Base-by-base conservation (phyloP, 1,284 basidiomycete species). In the Heterobasidion parviporum region DNA sequence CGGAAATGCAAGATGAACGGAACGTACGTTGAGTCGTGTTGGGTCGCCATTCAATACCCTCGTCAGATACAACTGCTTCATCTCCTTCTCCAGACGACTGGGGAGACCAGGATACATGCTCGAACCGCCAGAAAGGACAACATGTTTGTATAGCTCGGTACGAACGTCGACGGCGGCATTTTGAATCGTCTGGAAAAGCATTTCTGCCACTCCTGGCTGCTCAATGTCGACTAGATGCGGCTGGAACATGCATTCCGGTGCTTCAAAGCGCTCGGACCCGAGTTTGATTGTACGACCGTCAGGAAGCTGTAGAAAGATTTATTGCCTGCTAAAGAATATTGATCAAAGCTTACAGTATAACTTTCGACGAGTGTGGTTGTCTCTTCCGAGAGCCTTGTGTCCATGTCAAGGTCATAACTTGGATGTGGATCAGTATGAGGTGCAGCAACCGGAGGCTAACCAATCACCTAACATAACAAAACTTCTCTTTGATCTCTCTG, bases 181-280 rank as follows among this genome's bases (percentile, higher is more conserved):
- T 72, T 99, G 96, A 62, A 99, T 96, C 0, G 95, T 97, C 70
- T 94, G 84, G 83, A 97, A 98, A 32, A 98, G 83, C 81, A 98
- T 88, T 76, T 98, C 96, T 87, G 95, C 96, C 55, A 98, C 87
- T 55, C 97, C 97, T 1, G 94, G 92, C 68, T 98, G 95, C 70
- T 99, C 97, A 57, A 99, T 80, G 63, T 99, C 97, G 54, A 99
- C 94, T 8, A 99, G 80, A 71, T 98, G 93, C 26, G 97, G 97
- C 72, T 99, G 95, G 87, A 99, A 99, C 92, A 99, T 94, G 76
- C 97, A 99, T 73, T 99, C 97, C 10, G 97, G 97, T n/a, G 96
- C 97, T 73, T 98, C 94, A 70, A 98, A 99, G n/a, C 97, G 88
- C 70, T 99, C 97, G 1, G 93, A 94, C 32, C 96, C 97, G 55